A percentile compares a stretch with the other conserved stretches of the same genome.
phyloP scores from a whole-genome alignment of 805 yeast genomes.

The Cyberlindnera americana region DNA sequence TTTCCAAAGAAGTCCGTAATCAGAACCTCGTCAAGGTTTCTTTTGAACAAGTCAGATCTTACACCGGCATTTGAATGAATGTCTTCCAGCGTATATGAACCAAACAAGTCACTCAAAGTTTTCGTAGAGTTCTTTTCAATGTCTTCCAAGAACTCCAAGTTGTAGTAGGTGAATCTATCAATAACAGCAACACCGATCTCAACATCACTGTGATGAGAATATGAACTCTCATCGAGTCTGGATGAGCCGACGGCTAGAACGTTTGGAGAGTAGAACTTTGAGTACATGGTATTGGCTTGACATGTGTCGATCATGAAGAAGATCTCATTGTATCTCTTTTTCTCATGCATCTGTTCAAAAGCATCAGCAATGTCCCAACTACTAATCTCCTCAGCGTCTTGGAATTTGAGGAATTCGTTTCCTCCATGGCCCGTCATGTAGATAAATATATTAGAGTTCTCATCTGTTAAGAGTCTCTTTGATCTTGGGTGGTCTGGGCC shows the following conservation, averaged over 20 bases:
- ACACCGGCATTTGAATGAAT: slow-evolving; percentile 95
- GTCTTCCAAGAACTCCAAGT: slow-evolving; percentile 80
- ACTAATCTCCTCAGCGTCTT: slow-evolving; percentile 97
- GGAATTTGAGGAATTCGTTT: slow-evolving; percentile 93
- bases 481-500: slow-evolving; percentile 90
- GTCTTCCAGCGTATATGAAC: slow-evolving; percentile 75
- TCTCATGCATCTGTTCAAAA: slow-evolving; percentile 94
- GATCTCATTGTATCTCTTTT: slow-evolving; percentile 90
- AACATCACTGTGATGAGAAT: slow-evolving; percentile 92
- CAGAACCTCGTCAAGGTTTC: slow-evolving; percentile 63
- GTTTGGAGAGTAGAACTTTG: slow-evolving; percentile 88
- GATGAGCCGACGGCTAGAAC: slow-evolving; percentile 91
- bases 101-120: slow-evolving; percentile 82
- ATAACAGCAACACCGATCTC: slow-evolving; percentile 98
- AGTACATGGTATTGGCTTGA: slow-evolving; percentile 97
- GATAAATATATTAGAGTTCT: slow-evolving; percentile 87
- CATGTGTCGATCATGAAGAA: slow-evolving; percentile 98
- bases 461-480: slow-evolving; percentile 87
- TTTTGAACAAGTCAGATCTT: slow-evolving; percentile 68
- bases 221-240: slow-evolving; percentile 81
- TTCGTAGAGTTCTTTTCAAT: slow-evolving; percentile 70
- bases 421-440: slow-evolving; percentile 99
- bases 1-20: slow-evolving; percentile 95
- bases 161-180: slow-evolving; percentile 92
- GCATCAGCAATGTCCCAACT: slow-evolving; percentile 96